These are phyloP conservation scores for Hymenoscyphus repandus DNA, from an alignment of 2,329 filamentous ascomycete genomes.

Conservation along the genomic window DNA sequence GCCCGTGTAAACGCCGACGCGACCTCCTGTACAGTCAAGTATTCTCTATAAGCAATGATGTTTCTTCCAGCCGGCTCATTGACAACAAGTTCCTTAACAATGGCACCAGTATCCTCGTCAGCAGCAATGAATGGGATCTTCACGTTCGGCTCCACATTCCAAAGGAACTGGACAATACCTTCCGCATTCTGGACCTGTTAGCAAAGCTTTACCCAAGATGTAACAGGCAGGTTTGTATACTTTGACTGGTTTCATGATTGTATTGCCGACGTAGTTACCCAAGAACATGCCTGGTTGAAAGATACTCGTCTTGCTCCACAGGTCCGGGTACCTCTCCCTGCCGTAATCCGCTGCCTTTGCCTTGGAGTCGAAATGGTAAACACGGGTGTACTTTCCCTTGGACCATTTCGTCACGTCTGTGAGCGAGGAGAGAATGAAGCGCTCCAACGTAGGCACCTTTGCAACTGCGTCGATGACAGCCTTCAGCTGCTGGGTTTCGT, in stretches of 20 bases:
- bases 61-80: constrained; percentile 3
- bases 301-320: no score
- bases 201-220: no score
- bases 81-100: not conserved
- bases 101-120: not conserved
- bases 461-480: constrained; percentile 33
- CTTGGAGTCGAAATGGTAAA: constrained; percentile 37
- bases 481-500: constrained; percentile 34
- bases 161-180: not conserved
- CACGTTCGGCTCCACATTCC: not conserved
- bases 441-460: constrained; percentile 30
- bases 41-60: constrained; percentile 5
- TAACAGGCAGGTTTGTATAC: no score
- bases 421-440: constrained; percentile 36
- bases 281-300: no score
- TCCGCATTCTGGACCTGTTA: not conserved
- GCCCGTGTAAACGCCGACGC: not conserved
- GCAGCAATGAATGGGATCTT: not conserved
- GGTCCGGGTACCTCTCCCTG: no score
- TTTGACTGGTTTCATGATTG: no score
- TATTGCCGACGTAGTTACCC: no score
- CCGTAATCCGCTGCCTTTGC: no score
- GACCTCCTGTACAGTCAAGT: not conserved
- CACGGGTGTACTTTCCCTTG: constrained; percentile 32
- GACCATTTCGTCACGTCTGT: constrained; percentile 32